These are phyloP conservation scores for Hyphopichia pseudoburtonii DNA, from an alignment of 1,139 yeast genomes.

Conservation along the genomic window DNA sequence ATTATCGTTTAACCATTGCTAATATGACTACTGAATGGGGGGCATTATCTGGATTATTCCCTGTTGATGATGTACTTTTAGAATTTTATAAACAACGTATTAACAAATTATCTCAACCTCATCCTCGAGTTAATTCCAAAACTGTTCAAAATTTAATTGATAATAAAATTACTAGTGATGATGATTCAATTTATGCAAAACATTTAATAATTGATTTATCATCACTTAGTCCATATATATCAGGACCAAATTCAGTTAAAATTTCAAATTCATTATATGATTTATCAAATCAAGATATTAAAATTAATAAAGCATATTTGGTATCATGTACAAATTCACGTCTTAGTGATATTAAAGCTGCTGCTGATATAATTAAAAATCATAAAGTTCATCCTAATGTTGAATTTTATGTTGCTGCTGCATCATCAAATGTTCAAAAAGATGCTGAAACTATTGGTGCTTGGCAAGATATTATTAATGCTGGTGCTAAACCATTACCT, in stretches of 20 bases:
- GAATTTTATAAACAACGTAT: slow-evolving; percentile 77
- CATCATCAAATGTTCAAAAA: slow-evolving; percentile 86
- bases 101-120: slow-evolving; percentile 68
- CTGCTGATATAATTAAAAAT: slow-evolving; percentile 82
- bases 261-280: slow-evolving; percentile 77
- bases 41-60: slow-evolving; percentile 93
- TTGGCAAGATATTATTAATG: slow-evolving; percentile 84
- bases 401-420: slow-evolving; percentile 96
- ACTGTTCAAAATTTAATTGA: slow-evolving; percentile 53
- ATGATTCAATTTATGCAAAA: slow-evolving; percentile 84
- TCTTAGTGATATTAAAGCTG: slow-evolving; percentile 88
- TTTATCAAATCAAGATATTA: slow-evolving; percentile 68
- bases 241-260: slow-evolving; percentile 98
- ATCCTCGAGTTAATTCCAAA: slow-evolving; percentile 73
- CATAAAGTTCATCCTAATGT: slow-evolving; percentile 84
- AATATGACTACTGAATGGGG: slow-evolving; percentile 99
- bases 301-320: slow-evolving; percentile 88
- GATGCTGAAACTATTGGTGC: slow-evolving; percentile 91
- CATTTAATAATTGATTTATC: slow-evolving; percentile 76
- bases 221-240: slow-evolving; percentile 85
- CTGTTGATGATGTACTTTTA: slow-evolving; percentile 77
- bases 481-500: slow-evolving; percentile 94
- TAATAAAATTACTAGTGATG: slow-evolving; percentile 57
- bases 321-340: slow-evolving; percentile 98
- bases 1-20: slow-evolving; percentile 92